Evolutionary conservation across 306 rosid species (phyloP).

Genomic region (Nissolia schottii): DNA sequence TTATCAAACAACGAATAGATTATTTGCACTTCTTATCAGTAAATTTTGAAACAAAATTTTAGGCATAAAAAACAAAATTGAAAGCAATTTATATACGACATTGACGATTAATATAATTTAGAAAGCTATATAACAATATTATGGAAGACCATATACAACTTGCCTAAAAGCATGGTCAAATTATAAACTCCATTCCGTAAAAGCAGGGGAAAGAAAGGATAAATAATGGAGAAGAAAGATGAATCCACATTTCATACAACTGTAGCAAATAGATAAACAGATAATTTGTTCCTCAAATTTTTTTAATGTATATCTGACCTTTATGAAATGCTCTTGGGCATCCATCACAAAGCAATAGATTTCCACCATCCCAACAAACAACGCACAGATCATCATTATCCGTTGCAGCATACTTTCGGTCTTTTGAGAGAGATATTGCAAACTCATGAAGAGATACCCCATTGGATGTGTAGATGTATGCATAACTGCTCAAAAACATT

Average conservation of each 20-base stretch:
- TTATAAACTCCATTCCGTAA: not conserved
- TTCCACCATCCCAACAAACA: conserved; percentile 93
- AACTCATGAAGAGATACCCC: conserved; percentile 96
- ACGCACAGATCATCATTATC: conserved; percentile 91
- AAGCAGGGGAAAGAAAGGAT: conserved; percentile 12
- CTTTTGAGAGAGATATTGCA: conserved; percentile 85
- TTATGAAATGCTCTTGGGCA: conserved; percentile 98
- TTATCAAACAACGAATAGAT: conserved; percentile 1
- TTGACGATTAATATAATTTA: not conserved
- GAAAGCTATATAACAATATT: not conserved
- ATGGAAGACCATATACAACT: conserved; percentile 1
- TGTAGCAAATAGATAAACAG: conserved; percentile 14
- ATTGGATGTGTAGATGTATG: conserved; percentile 88
- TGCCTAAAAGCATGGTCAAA: not conserved
- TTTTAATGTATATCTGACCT: conserved; percentile 53
- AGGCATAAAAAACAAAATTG: not conserved
- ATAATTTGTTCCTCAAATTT: not conserved
- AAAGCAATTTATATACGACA: not conserved
- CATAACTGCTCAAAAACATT: conserved; percentile 65
- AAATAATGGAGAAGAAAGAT: conserved; percentile 9
- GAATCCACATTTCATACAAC: conserved; percentile 15
- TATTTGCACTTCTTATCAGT: not conserved
- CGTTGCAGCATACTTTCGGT: conserved; percentile 72
- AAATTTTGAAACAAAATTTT: conserved; percentile 11
- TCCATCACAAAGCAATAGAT: conserved; percentile 91